Evolutionary conservation across 805 yeast genomes (phyloP).

Genomic region (Torulaspora indica): DNA sequence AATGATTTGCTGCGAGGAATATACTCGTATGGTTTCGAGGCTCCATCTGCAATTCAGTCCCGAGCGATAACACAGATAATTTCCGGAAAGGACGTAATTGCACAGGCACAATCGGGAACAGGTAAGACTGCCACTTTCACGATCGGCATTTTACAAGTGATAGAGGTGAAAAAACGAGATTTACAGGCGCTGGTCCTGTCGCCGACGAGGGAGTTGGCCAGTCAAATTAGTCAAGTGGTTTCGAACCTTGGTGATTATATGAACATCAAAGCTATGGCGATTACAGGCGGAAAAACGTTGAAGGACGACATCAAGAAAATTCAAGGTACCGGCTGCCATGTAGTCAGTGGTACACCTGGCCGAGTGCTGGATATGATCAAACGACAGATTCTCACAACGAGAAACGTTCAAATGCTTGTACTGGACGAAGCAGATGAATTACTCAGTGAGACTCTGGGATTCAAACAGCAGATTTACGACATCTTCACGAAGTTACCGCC

Average conservation of each 20-base stretch:
- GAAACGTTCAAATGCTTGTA: constrained; percentile 78
- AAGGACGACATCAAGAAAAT: constrained; percentile 75
- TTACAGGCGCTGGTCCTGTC: constrained; percentile 88
- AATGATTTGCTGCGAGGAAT: constrained; percentile 58
- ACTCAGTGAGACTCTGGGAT: constrained; percentile 78
- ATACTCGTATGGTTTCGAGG: constrained; percentile 87
- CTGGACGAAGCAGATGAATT: constrained; percentile 97
- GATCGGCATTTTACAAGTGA: constrained; percentile 83
- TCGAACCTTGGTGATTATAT: constrained; percentile 81
- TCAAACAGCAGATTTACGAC: constrained; percentile 93
- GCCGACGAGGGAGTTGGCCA: constrained; percentile 95
- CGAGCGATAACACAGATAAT: constrained; percentile 94
- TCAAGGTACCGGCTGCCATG: constrained; percentile 70
- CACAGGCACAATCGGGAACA: constrained; percentile 98
- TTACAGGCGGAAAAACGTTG: constrained; percentile 88
- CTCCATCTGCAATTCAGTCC: constrained; percentile 95
- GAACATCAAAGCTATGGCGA: constrained; percentile 82
- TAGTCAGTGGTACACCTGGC: constrained; percentile 97
- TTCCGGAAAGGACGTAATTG: constrained; percentile 88
- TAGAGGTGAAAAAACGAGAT: constrained; percentile 66
- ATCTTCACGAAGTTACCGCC: constrained; percentile 85
- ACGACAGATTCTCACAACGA: constrained; percentile 68
- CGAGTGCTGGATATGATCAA: constrained; percentile 88
- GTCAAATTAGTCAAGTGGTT: constrained; percentile 86
- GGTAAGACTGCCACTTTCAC: constrained; percentile 99